Evolutionary conservation across 805 yeast species (phyloP).

Genomic region (Scheffersomyces spartinae): DNA sequence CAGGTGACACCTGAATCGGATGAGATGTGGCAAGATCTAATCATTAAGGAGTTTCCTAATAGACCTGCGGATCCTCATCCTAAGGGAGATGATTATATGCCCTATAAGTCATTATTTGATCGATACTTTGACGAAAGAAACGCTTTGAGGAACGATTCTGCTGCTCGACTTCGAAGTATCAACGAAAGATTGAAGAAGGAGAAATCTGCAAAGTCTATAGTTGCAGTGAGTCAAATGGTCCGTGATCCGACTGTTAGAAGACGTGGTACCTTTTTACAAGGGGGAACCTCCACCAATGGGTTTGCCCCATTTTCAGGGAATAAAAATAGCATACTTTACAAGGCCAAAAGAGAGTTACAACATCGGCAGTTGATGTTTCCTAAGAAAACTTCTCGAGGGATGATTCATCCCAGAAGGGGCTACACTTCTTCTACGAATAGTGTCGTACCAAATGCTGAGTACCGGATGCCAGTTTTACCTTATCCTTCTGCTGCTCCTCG

Average conservation of each 20-base stretch:
- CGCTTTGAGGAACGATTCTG: conserved; percentile 23
- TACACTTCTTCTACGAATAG: background rate
- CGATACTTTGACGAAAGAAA: conserved; percentile 22
- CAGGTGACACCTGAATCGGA: conserved; percentile 21
- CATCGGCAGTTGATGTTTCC: conserved; percentile 21
- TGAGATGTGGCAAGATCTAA: conserved; percentile 20
- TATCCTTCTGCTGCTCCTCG: conserved; percentile 2
- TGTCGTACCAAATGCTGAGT: background rate
- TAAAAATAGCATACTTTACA: conserved; percentile 18
- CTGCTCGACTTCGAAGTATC: conserved; percentile 21
- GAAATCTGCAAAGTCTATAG: conserved; percentile 22
- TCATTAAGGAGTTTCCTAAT: conserved; percentile 27
- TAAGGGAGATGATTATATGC: conserved; percentile 11
- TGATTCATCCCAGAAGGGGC: conserved; percentile 14
- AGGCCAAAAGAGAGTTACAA: conserved; percentile 25
- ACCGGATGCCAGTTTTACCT: conserved; percentile 1
- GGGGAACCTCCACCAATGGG: conserved; percentile 6
- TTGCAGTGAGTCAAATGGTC: conserved; percentile 14
- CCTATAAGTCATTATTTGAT: conserved; percentile 17
- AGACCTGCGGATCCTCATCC: conserved; percentile 12
- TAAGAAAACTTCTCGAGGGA: conserved; percentile 5
- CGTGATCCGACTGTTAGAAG: conserved; percentile 17
- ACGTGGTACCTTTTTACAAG: background rate
- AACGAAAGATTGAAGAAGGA: conserved; percentile 18
- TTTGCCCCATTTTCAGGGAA: no score